Evolutionary conservation across 192 early-diverging fungal species (phyloP).

Genomic region (Pecoramyces ruminantium): DNA sequence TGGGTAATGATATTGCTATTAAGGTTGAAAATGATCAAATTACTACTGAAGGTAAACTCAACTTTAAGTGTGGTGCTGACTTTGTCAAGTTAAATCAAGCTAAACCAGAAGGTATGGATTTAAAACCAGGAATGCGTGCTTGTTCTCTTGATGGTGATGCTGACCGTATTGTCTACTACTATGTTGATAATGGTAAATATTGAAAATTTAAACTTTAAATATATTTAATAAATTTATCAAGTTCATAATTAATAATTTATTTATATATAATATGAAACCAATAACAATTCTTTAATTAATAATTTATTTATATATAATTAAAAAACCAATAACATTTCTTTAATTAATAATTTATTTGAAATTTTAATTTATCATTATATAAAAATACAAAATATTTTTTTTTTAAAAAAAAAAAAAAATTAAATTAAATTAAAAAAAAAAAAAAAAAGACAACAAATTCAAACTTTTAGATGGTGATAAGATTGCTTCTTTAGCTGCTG

Average conservation of each 20-base stretch:
- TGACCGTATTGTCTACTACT: slow-evolving; percentile 96
- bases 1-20: slow-evolving; percentile 45
- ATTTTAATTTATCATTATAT: too few species aligned
- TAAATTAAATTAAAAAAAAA: too few species aligned
- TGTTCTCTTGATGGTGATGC: slow-evolving; percentile 96
- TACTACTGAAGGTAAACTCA: slow-evolving; percentile 53
- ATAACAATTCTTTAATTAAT: too few species aligned
- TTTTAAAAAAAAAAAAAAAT: too few species aligned
- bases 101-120: slow-evolving; percentile 46
- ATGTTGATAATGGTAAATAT: slow-evolving; percentile 45
- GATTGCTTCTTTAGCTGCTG: slow-evolving; percentile 86
- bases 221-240: too few species aligned
- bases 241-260: too few species aligned
- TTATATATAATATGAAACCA: too few species aligned
- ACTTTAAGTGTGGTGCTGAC: slow-evolving; percentile 91
- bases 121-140: slow-evolving; percentile 51
- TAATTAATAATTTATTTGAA: too few species aligned
- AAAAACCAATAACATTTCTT: too few species aligned
- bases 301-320: too few species aligned
- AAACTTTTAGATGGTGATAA: slow-evolving; percentile 95
- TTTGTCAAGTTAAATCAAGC: slow-evolving; percentile 85
- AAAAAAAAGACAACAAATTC: slow-evolving; percentile 53
- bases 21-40: slow-evolving; percentile 62
- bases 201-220: too few species aligned
- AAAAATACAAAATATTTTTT: too few species aligned